phyloP scores from a whole-genome alignment of 345 rosid species.

The Atalantia buxifolia region DNA sequence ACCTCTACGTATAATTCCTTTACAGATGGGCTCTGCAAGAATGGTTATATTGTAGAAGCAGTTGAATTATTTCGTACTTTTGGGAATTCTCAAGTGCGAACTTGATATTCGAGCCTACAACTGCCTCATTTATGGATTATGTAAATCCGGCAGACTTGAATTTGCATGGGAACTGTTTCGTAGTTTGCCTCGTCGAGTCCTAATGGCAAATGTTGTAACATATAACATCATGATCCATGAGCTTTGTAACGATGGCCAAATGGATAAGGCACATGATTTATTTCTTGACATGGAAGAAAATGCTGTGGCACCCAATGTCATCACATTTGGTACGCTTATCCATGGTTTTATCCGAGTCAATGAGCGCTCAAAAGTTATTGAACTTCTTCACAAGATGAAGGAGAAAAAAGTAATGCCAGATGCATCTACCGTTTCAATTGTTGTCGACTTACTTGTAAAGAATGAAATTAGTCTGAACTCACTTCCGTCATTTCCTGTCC shows the following conservation, averaged over 20 bases:
- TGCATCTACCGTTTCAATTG: not conserved
- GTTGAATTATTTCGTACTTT: too few relatives aligned
- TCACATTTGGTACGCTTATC: too few relatives aligned
- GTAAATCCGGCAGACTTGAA: too few relatives aligned
- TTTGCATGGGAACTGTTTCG: too few relatives aligned
- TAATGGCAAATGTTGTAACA: not conserved
- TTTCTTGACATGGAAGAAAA: not conserved
- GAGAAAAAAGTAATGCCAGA: not conserved
- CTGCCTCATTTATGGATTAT: too few relatives aligned
- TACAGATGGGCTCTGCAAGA: too few relatives aligned
- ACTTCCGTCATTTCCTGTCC: not conserved
- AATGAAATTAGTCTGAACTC: not conserved
- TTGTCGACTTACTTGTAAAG: not conserved
- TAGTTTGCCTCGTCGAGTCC: too few relatives aligned
- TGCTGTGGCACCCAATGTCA: not conserved
- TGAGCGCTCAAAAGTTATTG: not conserved
- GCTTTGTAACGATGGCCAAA: not conserved
- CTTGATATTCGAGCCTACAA: too few relatives aligned
- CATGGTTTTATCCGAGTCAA: not conserved
- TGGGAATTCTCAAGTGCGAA: too few relatives aligned
- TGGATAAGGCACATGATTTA: not conserved
- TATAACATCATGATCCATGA: not conserved
- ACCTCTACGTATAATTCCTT: too few relatives aligned
- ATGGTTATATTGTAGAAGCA: too few relatives aligned
- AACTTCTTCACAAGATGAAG: not conserved